Conservation (phyloP, 23 red algal species). For the Gracilaria domingensis region DNA sequence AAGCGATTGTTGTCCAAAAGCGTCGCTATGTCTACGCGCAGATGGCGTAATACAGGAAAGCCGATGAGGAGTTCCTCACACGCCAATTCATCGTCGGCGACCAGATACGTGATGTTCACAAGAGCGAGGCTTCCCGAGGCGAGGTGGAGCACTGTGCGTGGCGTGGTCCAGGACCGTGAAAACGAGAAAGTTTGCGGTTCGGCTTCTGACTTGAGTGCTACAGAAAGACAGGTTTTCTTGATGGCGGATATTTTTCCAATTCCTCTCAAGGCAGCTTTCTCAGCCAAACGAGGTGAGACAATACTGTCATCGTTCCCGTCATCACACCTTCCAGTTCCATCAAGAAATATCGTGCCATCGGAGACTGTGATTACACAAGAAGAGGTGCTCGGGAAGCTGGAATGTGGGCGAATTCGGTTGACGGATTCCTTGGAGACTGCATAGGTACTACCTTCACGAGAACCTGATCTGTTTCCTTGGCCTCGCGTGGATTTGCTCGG, state of each 20-base stretch:
- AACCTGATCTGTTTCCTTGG: neutral
- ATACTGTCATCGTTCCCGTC: neutral
- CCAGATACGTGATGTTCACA: neutral
- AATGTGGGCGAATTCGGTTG: neutral
- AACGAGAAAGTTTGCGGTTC: neutral
- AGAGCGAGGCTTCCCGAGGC: neutral
- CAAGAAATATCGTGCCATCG: neutral
- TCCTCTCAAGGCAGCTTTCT: neutral
- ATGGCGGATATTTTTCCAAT: neutral
- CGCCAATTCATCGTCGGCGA: no score
- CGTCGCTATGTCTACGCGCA: no score
- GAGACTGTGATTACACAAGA: neutral
- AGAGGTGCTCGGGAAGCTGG: neutral
- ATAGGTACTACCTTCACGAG: neutral
- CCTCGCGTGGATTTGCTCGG: neutral
- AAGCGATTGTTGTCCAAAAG: no score
- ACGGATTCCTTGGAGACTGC: neutral
- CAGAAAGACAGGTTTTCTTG: neutral
- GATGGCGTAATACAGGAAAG: no score
- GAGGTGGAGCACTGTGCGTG: neutral
- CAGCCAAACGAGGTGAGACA: neutral
- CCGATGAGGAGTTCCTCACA: no score
- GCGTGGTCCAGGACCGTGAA: neutral
- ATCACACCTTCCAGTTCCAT: neutral
- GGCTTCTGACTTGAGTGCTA: neutral